These are phyloP conservation scores for Xylaria acuta DNA, from an alignment of 495 filamentous ascomycete genomes.

Conservation along the genomic window DNA sequence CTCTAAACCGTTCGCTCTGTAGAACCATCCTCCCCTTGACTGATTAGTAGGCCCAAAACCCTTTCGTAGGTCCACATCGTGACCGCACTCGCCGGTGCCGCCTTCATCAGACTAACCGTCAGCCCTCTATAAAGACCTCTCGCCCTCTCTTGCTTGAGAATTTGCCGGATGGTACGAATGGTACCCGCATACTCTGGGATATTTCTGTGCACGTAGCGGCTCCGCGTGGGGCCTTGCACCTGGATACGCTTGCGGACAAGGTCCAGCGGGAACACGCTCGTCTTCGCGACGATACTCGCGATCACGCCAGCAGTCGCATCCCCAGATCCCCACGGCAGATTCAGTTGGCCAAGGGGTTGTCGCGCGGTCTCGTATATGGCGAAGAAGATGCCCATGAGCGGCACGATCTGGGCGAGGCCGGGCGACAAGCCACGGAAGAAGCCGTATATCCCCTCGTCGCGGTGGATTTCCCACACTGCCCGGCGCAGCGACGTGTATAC, in stretches of 20 bases:
- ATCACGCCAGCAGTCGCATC: conserved; percentile 83
- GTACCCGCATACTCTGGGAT: conserved; percentile 85
- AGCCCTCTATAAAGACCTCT: conserved; percentile 88
- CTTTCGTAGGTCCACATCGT: conserved; percentile 99
- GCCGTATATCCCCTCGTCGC: conserved; percentile 73
- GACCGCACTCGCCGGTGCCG: conserved; percentile 90
- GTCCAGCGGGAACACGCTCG: conserved; percentile 91
- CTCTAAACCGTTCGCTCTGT: conserved; percentile 25
- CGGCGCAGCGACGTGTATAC: conserved; percentile 74
- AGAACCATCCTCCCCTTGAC: conserved; percentile 43
- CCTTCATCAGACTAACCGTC: conserved; percentile 88
- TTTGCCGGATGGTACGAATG: conserved; percentile 65
- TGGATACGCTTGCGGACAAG: conserved; percentile 91
- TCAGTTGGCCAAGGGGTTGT: conserved; percentile 54
- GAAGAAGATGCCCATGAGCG: conserved; percentile 97
- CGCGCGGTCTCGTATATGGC: conserved; percentile 80
- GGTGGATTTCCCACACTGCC: conserved; percentile 74
- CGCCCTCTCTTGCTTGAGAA: conserved; percentile 73
- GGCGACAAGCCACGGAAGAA: conserved; percentile 88
- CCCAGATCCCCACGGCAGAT: conserved; percentile 74
- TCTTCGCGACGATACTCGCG: conserved; percentile 82
- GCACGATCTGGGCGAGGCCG: conserved; percentile 83
- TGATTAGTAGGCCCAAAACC: conserved; percentile 64
- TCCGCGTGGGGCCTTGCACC: conserved; percentile 88
- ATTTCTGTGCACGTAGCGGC: conserved; percentile 79